A percentile compares a stretch with the other conserved stretches of the same genome.
These are phyloP conservation scores for Coniochaeta sp. DNA, from an alignment of 2,329 filamentous ascomycete genomes.

Conservation along the genomic window DNA sequence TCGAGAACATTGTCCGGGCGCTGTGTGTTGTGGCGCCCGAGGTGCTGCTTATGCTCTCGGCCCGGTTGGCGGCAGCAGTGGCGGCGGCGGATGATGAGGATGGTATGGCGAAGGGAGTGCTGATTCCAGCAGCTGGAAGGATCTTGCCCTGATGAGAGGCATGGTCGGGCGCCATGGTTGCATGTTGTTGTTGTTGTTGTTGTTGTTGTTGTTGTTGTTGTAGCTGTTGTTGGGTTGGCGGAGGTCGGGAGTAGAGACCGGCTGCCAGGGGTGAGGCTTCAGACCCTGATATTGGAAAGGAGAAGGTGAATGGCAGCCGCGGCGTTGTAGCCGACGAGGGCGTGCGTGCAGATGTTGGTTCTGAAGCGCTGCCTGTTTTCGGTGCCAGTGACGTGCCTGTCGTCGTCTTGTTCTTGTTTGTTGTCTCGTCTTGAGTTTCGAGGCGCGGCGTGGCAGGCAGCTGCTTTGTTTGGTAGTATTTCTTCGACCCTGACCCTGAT, in stretches of 20 bases:
- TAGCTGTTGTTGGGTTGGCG: constrained; percentile 13
- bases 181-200: constrained; percentile 22
- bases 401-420: background rate
- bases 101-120: constrained; percentile 5
- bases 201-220: constrained; percentile 13
- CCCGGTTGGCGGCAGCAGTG: constrained; percentile 16
- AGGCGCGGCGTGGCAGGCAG: constrained; percentile 18
- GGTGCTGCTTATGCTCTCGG: constrained; percentile 39
- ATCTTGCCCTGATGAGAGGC: constrained; percentile 8
- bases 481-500: constrained; percentile 10
- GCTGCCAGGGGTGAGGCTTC: background rate
- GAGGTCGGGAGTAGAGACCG: constrained; percentile 2
- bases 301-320: background rate
- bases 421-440: constrained; percentile 6
- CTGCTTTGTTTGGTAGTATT: constrained; percentile 19
- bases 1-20: constrained; percentile 39
- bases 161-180: constrained; percentile 22
- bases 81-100: constrained; percentile 10
- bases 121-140: constrained; percentile 7
- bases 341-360: constrained; percentile 14
- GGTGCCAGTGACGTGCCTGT: background rate
- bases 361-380: constrained; percentile 8
- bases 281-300: background rate
- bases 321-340: constrained; percentile 10
- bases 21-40: constrained; percentile 35